phyloP scores from a whole-genome alignment of 768 basidiomycete genomes.

The Russula virescens region DNA sequence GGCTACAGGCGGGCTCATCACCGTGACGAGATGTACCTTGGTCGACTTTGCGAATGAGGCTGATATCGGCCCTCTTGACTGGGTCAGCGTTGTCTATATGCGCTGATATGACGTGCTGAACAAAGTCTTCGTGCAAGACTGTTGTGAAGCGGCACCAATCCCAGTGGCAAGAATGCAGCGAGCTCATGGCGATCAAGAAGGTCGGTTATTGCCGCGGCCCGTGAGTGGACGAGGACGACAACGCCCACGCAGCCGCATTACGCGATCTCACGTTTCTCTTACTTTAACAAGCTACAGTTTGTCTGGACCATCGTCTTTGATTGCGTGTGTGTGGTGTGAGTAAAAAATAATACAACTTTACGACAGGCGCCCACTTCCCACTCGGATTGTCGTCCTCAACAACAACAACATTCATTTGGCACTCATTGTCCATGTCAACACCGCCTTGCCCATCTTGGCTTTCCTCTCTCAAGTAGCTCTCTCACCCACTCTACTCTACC shows the following conservation, averaged over 20 bases:
- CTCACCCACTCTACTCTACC: not conserved
- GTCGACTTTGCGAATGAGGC: slow-evolving; percentile 16
- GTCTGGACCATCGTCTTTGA: not conserved
- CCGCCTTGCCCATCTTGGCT: slow-evolving; percentile 1
- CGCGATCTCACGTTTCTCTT: too few relatives aligned
- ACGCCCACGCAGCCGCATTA: too few relatives aligned
- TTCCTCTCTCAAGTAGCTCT: not conserved
- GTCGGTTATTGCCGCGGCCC: too few relatives aligned
- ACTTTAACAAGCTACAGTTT: not conserved
- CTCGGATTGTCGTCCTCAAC: not conserved
- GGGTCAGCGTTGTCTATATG: slow-evolving; percentile 19
- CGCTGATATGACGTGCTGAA: slow-evolving; percentile 12
- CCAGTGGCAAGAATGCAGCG: slow-evolving; percentile 21
- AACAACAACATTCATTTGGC: not conserved
- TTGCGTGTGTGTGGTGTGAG: not conserved
- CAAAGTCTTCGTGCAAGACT: not conserved
- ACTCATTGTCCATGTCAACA: not conserved
- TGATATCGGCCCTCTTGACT: slow-evolving; percentile 14
- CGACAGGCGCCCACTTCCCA: slow-evolving; percentile 4
- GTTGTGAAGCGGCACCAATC: slow-evolving; percentile 22
- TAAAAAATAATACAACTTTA: not conserved
- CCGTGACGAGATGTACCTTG: not conserved
- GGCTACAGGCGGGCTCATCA: not conserved
- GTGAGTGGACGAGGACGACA: too few relatives aligned
- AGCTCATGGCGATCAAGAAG: slow-evolving; percentile 10